Evolutionary conservation across 2,329 filamentous ascomycete genomes (phyloP).

Genomic region (Colletotrichum sp.): DNA sequence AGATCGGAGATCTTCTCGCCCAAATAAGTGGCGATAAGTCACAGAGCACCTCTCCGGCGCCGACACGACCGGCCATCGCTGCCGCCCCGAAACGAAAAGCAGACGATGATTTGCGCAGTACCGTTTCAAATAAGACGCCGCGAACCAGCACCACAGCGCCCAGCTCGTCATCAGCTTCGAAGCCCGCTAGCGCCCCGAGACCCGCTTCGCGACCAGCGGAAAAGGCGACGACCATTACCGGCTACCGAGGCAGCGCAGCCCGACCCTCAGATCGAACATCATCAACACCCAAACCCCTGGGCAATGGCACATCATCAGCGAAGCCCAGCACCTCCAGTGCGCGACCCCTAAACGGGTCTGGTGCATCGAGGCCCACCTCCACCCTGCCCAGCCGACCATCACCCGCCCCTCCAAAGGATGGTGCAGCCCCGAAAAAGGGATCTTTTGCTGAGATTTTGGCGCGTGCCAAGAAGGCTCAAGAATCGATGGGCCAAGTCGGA

Average conservation of each 20-base stretch:
- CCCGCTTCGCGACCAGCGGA: constrained; percentile 15
- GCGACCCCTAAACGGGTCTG: background rate
- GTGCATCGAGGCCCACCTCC: background rate
- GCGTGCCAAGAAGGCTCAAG: constrained; percentile 70
- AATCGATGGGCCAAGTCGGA: constrained; percentile 65
- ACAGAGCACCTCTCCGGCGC: constrained; percentile 34
- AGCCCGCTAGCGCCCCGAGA: constrained; percentile 26
- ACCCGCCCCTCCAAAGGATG: constrained; percentile 44
- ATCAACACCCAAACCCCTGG: constrained; percentile 8
- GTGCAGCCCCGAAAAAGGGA: constrained; percentile 68
- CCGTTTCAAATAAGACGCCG: constrained; percentile 44
- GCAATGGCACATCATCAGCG: background rate
- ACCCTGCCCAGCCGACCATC: constrained; percentile 22
- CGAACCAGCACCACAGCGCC: constrained; percentile 27
- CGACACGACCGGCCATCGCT: constrained; percentile 32
- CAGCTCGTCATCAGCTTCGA: constrained; percentile 27
- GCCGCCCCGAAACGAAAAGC: constrained; percentile 61
- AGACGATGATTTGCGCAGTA: constrained; percentile 50
- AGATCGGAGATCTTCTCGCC: constrained; percentile 62
- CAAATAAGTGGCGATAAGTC: constrained; percentile 64
- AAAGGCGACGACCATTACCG: background rate
- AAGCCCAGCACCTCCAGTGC: constrained; percentile 6
- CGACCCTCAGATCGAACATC: constrained; percentile 11
- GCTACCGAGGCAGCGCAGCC: constrained; percentile 19
- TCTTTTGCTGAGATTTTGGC: constrained; percentile 78